Evolutionary conservation across 805 yeast genomes (phyloP), one percentile per base, ranked within the genome.

Genomic region (Yarrowia bubula): DNA sequence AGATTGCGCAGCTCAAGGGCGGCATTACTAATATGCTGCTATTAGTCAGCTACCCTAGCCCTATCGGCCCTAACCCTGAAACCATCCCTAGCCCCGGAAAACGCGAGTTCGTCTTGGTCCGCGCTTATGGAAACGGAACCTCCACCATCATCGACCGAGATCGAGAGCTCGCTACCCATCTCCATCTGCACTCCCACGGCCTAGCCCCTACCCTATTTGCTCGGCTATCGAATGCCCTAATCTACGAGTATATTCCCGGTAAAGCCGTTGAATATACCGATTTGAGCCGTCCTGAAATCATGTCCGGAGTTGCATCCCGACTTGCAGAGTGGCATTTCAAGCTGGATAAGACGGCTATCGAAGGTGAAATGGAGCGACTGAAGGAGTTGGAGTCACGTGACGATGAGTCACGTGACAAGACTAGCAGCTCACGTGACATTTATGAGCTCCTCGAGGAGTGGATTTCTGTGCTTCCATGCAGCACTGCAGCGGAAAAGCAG

Each of bases 61-160:
- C 41, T 11, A 18, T 39, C 31, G 39, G 32, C 28, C 28, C 28
- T 22, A 22, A 22, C 28, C 28, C 28, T 22, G 28, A 22, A n/a
- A n/a, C n/a, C n/a, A n/a, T n/a, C 28, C 28, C 28, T 22, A 22
- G 28, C 28, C 28, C 28, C 42, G 70, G 67, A 39, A 58, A 50
- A 15, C 58, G 67, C n/a, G 57, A 53, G 35, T 63, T 68, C 47
- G 71, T 71, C 53, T 78, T 88, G 15, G 85, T 88, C 65, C 78
- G 95, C 66, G 86, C 89, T 0, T 88, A 89, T 69, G 95, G 95
- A 8, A 81, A 83, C 65, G 92, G 92, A 11, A 88, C 95, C 0
- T 82, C 81, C 64, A 76, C 85, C 41, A 87, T 88, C 60, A 88
- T 88, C 38, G 92, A 89, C 74, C 78, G 95, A 68, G 86, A 86